A percentile compares a stretch with the other conserved stretches of the same genome.
These are phyloP conservation scores for Ophiostoma novo-ulmi DNA, from an alignment of 2,329 filamentous ascomycete species.

Conservation along the genomic window DNA sequence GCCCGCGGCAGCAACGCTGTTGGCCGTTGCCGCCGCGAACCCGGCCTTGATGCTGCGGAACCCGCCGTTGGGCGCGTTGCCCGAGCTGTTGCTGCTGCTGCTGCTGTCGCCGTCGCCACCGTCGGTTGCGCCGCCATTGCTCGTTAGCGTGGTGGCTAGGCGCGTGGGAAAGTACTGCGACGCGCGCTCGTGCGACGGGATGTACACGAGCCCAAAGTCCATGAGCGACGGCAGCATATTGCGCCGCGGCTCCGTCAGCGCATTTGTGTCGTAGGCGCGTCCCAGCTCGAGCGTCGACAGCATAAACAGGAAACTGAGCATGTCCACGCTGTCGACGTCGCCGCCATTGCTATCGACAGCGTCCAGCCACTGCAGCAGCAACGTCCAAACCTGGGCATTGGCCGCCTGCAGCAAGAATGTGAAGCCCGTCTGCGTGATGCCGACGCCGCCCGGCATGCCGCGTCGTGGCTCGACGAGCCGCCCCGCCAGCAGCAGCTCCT, in stretches of 20 bases:
- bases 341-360: slow-evolving; percentile 66
- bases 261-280: slow-evolving; percentile 80
- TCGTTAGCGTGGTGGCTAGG: slow-evolving; percentile 85
- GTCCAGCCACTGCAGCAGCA: slow-evolving; percentile 88
- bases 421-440: slow-evolving; percentile 89
- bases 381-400: slow-evolving; percentile 94
- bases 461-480: slow-evolving; percentile 64
- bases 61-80: slow-evolving; percentile 1
- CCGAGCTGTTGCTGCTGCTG: not conserved
- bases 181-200: slow-evolving; percentile 49
- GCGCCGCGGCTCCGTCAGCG: slow-evolving; percentile 72
- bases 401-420: slow-evolving; percentile 91
- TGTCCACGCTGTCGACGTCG: slow-evolving; percentile 82
- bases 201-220: slow-evolving; percentile 89
- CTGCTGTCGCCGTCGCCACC: not conserved
- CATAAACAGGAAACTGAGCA: slow-evolving; percentile 93
- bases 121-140: slow-evolving; percentile 60
- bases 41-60: slow-evolving; percentile 65
- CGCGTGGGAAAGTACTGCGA: slow-evolving; percentile 81
- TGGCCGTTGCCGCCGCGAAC: slow-evolving; percentile 60
- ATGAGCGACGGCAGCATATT: slow-evolving; percentile 87
- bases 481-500: slow-evolving; percentile 74
- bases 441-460: slow-evolving; percentile 44
- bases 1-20: slow-evolving; percentile 45
- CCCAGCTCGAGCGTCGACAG: slow-evolving; percentile 90